Conservation (phyloP, 352 stramenopile genomes). For the Paralagenidium karlingii region DNA sequence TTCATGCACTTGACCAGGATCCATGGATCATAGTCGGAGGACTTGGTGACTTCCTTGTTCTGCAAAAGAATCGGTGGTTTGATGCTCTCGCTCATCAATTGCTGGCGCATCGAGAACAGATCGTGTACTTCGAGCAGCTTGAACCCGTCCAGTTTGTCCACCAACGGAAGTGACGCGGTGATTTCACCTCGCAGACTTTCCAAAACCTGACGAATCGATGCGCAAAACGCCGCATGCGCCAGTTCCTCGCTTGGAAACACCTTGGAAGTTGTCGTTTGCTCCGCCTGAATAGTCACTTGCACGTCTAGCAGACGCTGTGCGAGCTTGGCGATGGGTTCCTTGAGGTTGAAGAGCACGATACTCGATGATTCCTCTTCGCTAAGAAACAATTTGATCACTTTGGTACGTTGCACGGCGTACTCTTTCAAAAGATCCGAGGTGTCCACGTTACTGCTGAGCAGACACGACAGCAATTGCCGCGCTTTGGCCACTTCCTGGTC, state of each 20-base stretch:
- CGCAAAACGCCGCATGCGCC: constrained; percentile 41
- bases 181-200: constrained; percentile 38
- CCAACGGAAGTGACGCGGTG: constrained; percentile 9
- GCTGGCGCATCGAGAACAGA: constrained; percentile 15
- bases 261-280: constrained; percentile 31
- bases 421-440: constrained; percentile 35
- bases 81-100: constrained; percentile 20
- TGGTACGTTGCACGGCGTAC: constrained; percentile 55
- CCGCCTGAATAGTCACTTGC: constrained; percentile 32
- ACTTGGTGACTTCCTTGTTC: constrained; percentile 45
- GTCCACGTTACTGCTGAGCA: constrained; percentile 40
- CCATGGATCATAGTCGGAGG: constrained; percentile 33
- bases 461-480: constrained; percentile 41
- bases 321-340: constrained; percentile 17
- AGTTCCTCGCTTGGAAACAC: constrained; percentile 57
- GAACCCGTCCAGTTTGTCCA: constrained; percentile 17
- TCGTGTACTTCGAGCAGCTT: constrained; percentile 53
- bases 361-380: constrained; percentile 12
- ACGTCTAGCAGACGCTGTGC: constrained; percentile 26
- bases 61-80: constrained; percentile 49
- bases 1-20: constrained; percentile 47
- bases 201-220: constrained; percentile 32
- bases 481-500: constrained; percentile 36
- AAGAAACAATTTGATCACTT: constrained; percentile 13
- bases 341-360: constrained; percentile 24